Conservation (phyloP, 1,284 basidiomycete genomes). For the Tausonia pullulans region DNA sequence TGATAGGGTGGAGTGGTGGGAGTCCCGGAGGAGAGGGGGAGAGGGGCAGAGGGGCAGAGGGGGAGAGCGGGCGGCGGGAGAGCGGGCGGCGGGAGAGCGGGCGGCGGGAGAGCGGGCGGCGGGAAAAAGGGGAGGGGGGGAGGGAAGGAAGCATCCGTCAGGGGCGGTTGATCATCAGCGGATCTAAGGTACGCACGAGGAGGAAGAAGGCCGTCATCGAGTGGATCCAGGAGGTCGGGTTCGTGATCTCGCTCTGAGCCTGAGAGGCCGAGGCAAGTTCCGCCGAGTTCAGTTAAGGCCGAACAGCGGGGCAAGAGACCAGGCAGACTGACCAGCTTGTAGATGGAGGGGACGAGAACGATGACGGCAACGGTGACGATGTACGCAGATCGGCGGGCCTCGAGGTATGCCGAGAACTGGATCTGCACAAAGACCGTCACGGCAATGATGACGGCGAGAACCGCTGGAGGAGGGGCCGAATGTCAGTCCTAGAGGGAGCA, state of each 20-base stretch:
- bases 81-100: not conserved
- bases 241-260: not conserved
- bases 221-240: not conserved
- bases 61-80: not conserved
- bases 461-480: not conserved
- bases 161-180: too few relatives aligned
- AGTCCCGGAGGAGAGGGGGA: not conserved
- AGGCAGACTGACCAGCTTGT: not conserved
- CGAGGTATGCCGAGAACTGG: not conserved
- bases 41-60: too few relatives aligned
- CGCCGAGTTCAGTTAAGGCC: not conserved
- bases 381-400: not conserved
- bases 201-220: not conserved
- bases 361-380: not conserved
- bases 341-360: not conserved
- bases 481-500: too few relatives aligned
- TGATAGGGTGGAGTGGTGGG: not conserved
- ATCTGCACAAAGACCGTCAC: not conserved
- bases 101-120: not conserved
- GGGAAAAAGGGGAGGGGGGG: not conserved
- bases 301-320: not conserved
- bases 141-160: not conserved
- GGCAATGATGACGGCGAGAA: not conserved
- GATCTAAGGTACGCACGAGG: not conserved
- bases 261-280: not conserved